Base-by-base conservation (phyloP, 768 basidiomycete species). In the Dacryopinax primogenitus region DNA sequence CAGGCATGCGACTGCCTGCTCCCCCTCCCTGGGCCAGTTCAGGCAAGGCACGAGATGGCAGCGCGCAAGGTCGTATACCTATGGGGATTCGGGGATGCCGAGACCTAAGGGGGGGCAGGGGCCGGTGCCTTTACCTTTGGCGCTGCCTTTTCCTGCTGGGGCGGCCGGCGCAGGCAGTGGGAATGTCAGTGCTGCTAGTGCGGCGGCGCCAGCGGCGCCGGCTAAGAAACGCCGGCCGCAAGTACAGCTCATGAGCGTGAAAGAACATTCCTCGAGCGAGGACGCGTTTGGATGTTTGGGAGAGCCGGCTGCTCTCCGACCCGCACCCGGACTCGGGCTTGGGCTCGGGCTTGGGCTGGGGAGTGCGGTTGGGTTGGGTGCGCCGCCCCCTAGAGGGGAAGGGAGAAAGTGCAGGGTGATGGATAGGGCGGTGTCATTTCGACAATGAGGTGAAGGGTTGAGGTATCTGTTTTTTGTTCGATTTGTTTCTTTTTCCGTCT, bases 11-110 rank as follows among this genome's bases (percentile, higher is more conserved):
- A 78, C 80, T 21, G 87, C 91, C 35, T 87, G 93, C 51, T 82
- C 85, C 44, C 88, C 91, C 72, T 90, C 94, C 70, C 74, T 97
- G 45, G 90, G 92, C 74, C 90, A 93, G 71, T 92, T 98, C 79
- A 88, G 95, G 68, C 89, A 86, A 72, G 82, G 80, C 67, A 58
- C 26, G 32, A 89, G 88, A 72, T 92, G 93, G 73, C 86, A 88
- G 33, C 86, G 93, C 64, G 90, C 92, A 65, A 89, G 90, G 72
- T 93, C 91, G 0, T 96, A 92, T 71, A 86, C 92, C 0, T 95
- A 92, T 70, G 93, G 92, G n/a, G 92, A 96, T 30, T 30, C 26
- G 26, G 32, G 26, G 26, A 26, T 58, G 51, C 51, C 26, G 51
- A 23, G 51, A 18, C 51, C 51, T 30, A 58, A 58, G 30, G n/a